Evolutionary conservation across 1,284 basidiomycete genomes (phyloP), one percentile per base, ranked within the genome.

Genomic region (Cryptococcus neoformans): DNA sequence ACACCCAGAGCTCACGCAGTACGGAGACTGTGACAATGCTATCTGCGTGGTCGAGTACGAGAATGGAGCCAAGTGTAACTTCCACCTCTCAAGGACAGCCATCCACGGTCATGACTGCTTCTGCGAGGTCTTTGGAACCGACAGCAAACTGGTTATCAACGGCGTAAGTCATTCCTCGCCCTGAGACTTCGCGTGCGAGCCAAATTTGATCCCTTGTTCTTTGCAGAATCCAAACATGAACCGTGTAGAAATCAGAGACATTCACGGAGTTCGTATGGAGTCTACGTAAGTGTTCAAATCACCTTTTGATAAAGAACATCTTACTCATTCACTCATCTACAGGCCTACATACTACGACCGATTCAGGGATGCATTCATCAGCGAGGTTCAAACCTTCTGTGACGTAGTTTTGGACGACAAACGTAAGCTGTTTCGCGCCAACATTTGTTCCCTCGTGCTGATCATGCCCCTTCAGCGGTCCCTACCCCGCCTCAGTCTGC

Each of bases 291-390:
- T 28, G 28, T 28, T 28, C 28, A 28, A 28, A 28, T 4, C 28
- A 28, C 1, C 28, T 28, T 28, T 28, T 28, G 28, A 28, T 28
- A 28, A 28, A 28, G 28, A 28, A 28, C 28, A 4, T 28, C 28
- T 28, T 28, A 28, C 28, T 28, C 28, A 28, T 28, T 28, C 3
- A 28, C 28, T 28, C 28, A 4, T 28, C 28, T 28, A 17, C 14
- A 51, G 49, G 11, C 59, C 59, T 10, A 59, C 59, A 10, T 61
- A 59, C 55, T 58, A 56, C 12, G 62, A 59, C 41, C 60, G 60
- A 21, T 69, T 64, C 56, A 35, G 55, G 34, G 60, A 66, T 12
- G 65, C 67, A n/a, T 69, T 69, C 48, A 56, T 67, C 41, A 49
- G 39, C 46, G 67, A 69, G 49, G 46, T 59, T 16, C 53, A 54